Evolutionary conservation across 257 asterid genomes (phyloP).

Genomic region (Linaria vulgaris): DNA sequence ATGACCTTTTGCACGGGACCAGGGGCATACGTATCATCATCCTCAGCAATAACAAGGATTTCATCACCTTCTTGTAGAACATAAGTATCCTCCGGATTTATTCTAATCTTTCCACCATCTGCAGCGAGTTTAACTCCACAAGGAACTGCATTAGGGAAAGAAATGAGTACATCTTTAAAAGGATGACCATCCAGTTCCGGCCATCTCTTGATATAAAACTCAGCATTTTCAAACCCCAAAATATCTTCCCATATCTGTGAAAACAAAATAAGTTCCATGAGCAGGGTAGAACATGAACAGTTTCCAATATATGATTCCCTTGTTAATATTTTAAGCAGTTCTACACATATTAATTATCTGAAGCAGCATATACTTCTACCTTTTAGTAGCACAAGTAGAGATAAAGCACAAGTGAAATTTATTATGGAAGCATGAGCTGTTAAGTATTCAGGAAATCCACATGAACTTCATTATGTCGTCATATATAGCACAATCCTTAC

Average conservation of each 20-base stretch:
- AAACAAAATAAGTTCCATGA: slow-evolving; percentile 6
- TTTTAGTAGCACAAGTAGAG: slow-evolving; percentile 9
- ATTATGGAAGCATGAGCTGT: slow-evolving; percentile 26
- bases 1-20: slow-evolving; percentile 81
- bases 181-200: slow-evolving; percentile 72
- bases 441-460: slow-evolving; percentile 14
- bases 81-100: slow-evolving; percentile 86
- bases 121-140: slow-evolving; percentile 90
- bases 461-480: slow-evolving; percentile 10
- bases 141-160: slow-evolving; percentile 93
- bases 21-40: slow-evolving; percentile 96
- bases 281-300: slow-evolving; percentile 2
- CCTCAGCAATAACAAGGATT: slow-evolving; percentile 96
- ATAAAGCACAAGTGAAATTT: background rate
- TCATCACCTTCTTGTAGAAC: slow-evolving; percentile 86
- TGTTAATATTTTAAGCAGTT: background rate
- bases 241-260: slow-evolving; percentile 98
- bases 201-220: slow-evolving; percentile 92
- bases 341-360: background rate
- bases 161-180: slow-evolving; percentile 72
- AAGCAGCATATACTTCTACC: background rate
- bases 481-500: slow-evolving; percentile 10
- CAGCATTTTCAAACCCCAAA: slow-evolving; percentile 96
- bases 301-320: background rate
- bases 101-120: slow-evolving; percentile 77